A percentile compares a stretch with the other conserved stretches of the same genome.
phyloP scores from a whole-genome alignment of 768 basidiomycete genomes.

The Lentinula boryana region DNA sequence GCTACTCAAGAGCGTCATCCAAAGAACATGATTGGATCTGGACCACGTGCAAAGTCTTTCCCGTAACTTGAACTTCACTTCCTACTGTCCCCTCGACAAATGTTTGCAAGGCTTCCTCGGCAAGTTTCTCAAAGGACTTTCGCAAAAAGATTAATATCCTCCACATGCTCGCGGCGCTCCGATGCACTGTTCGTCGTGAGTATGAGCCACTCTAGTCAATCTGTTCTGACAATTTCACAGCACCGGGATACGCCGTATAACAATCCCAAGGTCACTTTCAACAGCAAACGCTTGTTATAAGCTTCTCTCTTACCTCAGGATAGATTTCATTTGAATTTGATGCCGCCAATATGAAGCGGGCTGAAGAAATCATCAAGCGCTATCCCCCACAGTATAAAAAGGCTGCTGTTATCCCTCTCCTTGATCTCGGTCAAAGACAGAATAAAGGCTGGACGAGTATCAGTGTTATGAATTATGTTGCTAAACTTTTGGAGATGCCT shows the following conservation, averaged over 20 bases:
- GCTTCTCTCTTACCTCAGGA: not conserved
- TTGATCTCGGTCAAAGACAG: slow-evolving; percentile 95
- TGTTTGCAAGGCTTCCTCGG: slow-evolving; percentile 29
- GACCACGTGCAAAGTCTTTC: not conserved
- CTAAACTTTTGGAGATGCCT: slow-evolving; percentile 87
- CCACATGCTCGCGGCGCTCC: slow-evolving; percentile 46
- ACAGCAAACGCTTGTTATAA: not conserved
- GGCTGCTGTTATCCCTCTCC: slow-evolving; percentile 93
- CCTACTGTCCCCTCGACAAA: slow-evolving; percentile 5
- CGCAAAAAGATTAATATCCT: slow-evolving; percentile 32
- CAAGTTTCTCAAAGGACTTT: slow-evolving; percentile 19
- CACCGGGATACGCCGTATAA: slow-evolving; percentile 95
- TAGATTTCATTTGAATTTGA: slow-evolving; percentile 91
- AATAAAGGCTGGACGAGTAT: slow-evolving; percentile 99
- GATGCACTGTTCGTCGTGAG: slow-evolving; percentile 86
- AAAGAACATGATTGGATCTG: not conserved
- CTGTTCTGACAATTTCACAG: slow-evolving; percentile 33
- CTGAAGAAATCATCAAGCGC: slow-evolving; percentile 82
- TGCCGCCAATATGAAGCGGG: slow-evolving; percentile 75
- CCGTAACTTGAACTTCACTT: not conserved
- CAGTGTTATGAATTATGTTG: slow-evolving; percentile 98
- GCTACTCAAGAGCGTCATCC: too few relatives aligned
- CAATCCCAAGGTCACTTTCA: slow-evolving; percentile 67
- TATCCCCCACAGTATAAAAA: slow-evolving; percentile 99
- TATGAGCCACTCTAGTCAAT: slow-evolving; percentile 13